Base-by-base conservation (phyloP, 2,329 filamentous ascomycete genomes). In the Curvularia sp. region DNA sequence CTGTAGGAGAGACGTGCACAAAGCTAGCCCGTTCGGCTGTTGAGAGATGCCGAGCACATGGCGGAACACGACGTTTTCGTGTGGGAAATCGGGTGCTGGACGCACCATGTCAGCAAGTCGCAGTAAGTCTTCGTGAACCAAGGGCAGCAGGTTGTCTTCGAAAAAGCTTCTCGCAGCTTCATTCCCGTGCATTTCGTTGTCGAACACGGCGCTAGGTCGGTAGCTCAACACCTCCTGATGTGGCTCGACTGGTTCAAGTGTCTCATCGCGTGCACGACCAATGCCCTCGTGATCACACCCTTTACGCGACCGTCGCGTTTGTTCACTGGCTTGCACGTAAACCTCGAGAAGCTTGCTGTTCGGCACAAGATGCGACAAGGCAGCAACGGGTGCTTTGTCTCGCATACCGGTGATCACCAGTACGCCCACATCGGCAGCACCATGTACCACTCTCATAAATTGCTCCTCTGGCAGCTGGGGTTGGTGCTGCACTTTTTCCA, bases 391-490 rank as follows among this genome's bases (percentile, higher is more conserved):
- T 5, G 85, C 82, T 47, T 84, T 75, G 48, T 89, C 87, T 78
- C 85, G 83, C 83, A 88, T 84, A 0, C 86, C 86, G 0, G 86
- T 89, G 62, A 90, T 83, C 0, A 89, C 56, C 42, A 89, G 73
- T 47, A 88, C 84, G 55, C 87, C 82, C 2, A 79, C 75, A 54
- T 65, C 48, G 1, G 10, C 60, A 5, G 79, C 77, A 12, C 60
- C 55, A 32, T 74, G 18, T 2, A 88, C 81, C 2, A 82, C 71
- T 23, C 77, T 57, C 39, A 55, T 23, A 18, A 66, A 66, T 21
- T 66, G 59, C 42, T 85, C 80, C 61, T 84, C 73, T 61, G 74
- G 82, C 15, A 88, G 74, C 38, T 47, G 63, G 59, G 84, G 83
- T 41, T 76, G 75, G 65, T 77, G 19, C 36, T 47, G 65, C 25